A percentile compares a stretch with the other conserved stretches of the same genome.
Conservation (phyloP, 2,329 filamentous ascomycete species). For the Sclerotinia sclerotiorum region DNA sequence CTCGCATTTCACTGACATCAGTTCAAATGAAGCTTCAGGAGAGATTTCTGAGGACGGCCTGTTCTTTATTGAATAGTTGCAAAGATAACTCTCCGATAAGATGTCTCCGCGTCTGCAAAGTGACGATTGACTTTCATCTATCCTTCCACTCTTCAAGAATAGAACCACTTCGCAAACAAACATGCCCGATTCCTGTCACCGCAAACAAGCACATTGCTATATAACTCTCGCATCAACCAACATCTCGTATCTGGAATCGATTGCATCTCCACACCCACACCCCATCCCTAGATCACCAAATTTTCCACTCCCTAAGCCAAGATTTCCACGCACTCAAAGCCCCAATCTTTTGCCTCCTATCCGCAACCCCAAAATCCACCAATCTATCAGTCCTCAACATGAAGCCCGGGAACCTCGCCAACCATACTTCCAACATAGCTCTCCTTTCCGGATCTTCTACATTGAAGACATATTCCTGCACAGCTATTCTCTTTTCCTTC, state of each 20-base stretch:
- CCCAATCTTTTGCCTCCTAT: neutral
- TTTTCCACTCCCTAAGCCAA: constrained; percentile 11
- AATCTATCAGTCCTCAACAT: constrained; percentile 15
- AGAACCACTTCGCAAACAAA: neutral
- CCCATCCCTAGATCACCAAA: neutral
- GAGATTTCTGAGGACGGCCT: neutral
- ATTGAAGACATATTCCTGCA: neutral
- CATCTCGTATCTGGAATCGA: neutral
- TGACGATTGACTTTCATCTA: neutral
- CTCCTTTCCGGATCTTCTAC: constrained; percentile 3
- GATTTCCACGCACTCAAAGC: neutral
- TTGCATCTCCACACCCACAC: neutral
- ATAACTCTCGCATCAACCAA: neutral
- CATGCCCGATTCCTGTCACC: neutral
- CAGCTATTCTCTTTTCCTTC: constrained; percentile 4
- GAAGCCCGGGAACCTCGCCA: constrained; percentile 15
- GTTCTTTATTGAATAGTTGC: neutral
- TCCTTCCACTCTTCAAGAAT: neutral
- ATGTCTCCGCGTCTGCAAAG: neutral
- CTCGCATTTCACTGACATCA: neutral
- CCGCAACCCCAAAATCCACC: neutral
- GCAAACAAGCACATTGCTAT: neutral
- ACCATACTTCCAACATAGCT: constrained; percentile 15
- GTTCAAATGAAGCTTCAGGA: neutral
- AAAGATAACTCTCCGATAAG: neutral